phyloP scores from a whole-genome alignment of 2,329 filamentous ascomycete species.

The Lasiodiplodia sp. region DNA sequence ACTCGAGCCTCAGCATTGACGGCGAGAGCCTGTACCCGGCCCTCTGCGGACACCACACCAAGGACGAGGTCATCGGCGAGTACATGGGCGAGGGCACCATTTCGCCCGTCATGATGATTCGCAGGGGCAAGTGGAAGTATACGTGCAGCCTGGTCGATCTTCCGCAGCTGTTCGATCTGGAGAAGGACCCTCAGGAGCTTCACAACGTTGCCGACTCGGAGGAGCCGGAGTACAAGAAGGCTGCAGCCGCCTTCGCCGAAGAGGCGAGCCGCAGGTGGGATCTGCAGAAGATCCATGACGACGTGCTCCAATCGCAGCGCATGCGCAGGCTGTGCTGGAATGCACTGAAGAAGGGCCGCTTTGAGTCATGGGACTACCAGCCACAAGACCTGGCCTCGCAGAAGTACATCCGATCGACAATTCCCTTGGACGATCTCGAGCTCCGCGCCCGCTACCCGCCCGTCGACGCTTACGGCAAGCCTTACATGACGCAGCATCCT shows the following conservation, averaged over 20 bases:
- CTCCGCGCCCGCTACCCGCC: slow-evolving; percentile 75
- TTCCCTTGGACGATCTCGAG: slow-evolving; percentile 82
- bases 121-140: slow-evolving; percentile 88
- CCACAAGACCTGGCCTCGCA: slow-evolving; percentile 73
- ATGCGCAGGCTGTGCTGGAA: slow-evolving; percentile 80
- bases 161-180: slow-evolving; percentile 83
- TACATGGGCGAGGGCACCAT: slow-evolving; percentile 95
- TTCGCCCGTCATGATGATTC: slow-evolving; percentile 92
- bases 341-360: slow-evolving; percentile 76
- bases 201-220: slow-evolving; percentile 67
- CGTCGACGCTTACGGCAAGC: slow-evolving; percentile 54
- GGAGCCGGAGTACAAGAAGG: slow-evolving; percentile 47
- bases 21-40: slow-evolving; percentile 83
- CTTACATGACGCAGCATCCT: slow-evolving; percentile 41
- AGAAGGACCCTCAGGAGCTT: slow-evolving; percentile 77
- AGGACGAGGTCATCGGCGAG: slow-evolving; percentile 89
- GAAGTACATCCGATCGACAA: slow-evolving; percentile 85
- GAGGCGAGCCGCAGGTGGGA: slow-evolving; percentile 83
- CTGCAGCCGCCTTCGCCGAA: slow-evolving; percentile 68
- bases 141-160: slow-evolving; percentile 84
- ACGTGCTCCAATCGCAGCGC: slow-evolving; percentile 79
- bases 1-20: slow-evolving; percentile 80
- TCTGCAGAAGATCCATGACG: slow-evolving; percentile 75
- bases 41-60: slow-evolving; percentile 61
- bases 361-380: slow-evolving; percentile 86